Evolutionary conservation across 192 early-diverging fungal species (phyloP), one percentile per base, ranked within the genome.

Genomic region (Coemansia sp.): DNA sequence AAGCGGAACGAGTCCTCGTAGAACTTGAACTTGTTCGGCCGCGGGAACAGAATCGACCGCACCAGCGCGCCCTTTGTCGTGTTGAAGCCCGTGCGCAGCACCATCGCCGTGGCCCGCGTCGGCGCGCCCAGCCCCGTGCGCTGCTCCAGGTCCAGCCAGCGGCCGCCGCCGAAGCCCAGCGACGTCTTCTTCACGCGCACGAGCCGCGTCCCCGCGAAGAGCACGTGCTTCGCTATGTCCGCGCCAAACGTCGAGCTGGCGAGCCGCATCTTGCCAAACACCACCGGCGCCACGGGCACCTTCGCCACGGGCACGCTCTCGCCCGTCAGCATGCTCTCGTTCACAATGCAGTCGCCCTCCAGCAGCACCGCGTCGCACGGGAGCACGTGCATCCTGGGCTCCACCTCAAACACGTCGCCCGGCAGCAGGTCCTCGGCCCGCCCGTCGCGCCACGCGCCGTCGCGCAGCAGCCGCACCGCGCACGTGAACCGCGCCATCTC

Each of bases 311-410:
- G 95, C 3, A 97, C 82, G 35, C 91, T 93, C 67, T 99, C 97
- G 49, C 97, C 97, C 0, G 97, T 99, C 12, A 99, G 82, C 94
- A 98, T 96, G 65, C 85, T 90, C 77, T 98, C 97, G 81, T 98
- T 98, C 30, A 98, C 87, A 57, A 99, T 98, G 62, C 95, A 97
- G 65, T 94, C 92, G 32, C 97, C 97, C 23, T 89, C 83, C 11
- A 98, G 81, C 14, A 99, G 82, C 25, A 98, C 78, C 3, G 92
- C 92, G 63, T 99, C 97, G 71, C 95, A 98, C 0, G 97, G 95
- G 27, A 95, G 80, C 2, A 83, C 80, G 22, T 73, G 57, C 58
- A 89, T 71, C 31, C 82, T 64, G n/a, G 85, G 47, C n/a, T 81
- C 77, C 3, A 91, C 72, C 68, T 97, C 92, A 67, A 97, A 89